Evolutionary conservation across 2,329 filamentous ascomycete species (phyloP).

Genomic region (Aspergillus sp.): DNA sequence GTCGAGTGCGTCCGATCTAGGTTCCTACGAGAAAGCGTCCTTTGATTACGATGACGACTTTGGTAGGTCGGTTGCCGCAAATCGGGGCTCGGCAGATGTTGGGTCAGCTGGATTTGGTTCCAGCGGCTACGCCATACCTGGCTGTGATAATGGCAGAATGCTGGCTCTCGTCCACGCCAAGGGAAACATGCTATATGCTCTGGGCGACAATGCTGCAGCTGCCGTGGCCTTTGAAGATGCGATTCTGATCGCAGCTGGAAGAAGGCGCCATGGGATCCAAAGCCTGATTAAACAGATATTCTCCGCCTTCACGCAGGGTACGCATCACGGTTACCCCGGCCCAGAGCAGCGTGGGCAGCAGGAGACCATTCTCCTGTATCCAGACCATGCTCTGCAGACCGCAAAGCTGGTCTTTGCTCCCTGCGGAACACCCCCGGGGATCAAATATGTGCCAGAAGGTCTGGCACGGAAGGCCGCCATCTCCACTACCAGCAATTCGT

Average conservation of each 20-base stretch:
- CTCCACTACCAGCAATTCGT: slow-evolving; percentile 91
- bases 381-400: slow-evolving; percentile 79
- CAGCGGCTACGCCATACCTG: slow-evolving; percentile 82
- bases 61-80: slow-evolving; percentile 29
- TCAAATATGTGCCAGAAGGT: slow-evolving; percentile 70
- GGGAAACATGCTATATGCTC: slow-evolving; percentile 94
- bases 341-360: slow-evolving; percentile 35
- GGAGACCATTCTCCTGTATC: slow-evolving; percentile 75
- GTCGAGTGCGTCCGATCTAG: slow-evolving; percentile 52
- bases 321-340: slow-evolving; percentile 41
- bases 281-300: slow-evolving; percentile 79
- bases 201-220: slow-evolving; percentile 78
- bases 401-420: slow-evolving; percentile 78
- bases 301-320: slow-evolving; percentile 61
- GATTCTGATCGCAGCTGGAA: slow-evolving; percentile 81
- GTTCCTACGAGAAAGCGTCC: slow-evolving; percentile 57
- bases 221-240: slow-evolving; percentile 93
- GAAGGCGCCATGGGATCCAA: slow-evolving; percentile 68
- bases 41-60: slow-evolving; percentile 59
- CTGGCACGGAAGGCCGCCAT: slow-evolving; percentile 76
- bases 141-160: slow-evolving; percentile 86
- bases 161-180: slow-evolving; percentile 94
- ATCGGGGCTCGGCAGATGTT: slow-evolving; percentile 30
- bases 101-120: slow-evolving; percentile 64
- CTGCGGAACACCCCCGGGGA: slow-evolving; percentile 75